Base-by-base conservation (phyloP, 768 basidiomycete species). In the Kockovaella imperatae region DNA sequence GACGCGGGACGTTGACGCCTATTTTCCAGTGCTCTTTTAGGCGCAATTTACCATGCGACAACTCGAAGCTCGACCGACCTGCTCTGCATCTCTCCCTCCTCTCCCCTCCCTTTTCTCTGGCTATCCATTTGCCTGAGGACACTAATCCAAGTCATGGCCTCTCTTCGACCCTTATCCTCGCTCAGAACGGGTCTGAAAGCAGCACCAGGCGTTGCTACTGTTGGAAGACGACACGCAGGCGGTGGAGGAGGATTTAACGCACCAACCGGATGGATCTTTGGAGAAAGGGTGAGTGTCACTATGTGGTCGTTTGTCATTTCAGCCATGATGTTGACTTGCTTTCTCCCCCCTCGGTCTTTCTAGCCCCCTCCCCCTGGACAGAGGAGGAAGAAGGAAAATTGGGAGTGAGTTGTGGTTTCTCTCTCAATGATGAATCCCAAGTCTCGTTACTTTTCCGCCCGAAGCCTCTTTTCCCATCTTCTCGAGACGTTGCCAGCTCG, bases 351-450 rank as follows among this genome's bases (percentile, higher is more conserved):
- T n/a, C n/a, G n/a, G n/a, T n/a, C n/a, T n/a, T n/a, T n/a, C n/a
- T 39, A 39, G 45, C 42, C 39, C 39, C 42, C 45, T 44, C 56
- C 50, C 31, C 53, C 58, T 39, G 60, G 60, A 23, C 45, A 58
- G 18, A 91, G 86, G 69, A 79, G 89, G 63, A 80, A 83, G 67
- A 84, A 83, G 69, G 87, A 91, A 69, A 79, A 83, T 20, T 95
- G 89, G 89, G 90, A 95, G 64, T 68, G 54, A 64, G 66, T 65
- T 3, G 5, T 45, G 15, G 17, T 21, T 35, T 21, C 10, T 23
- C 23, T 25, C 20, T 14, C n/a, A 31, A 45, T 4, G 15, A 5
- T 42, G 10, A 14, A 32, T 21, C 13, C 14, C 41, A 15, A 14
- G 28, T 4, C 14, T 20, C 25, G 28, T 24, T 10, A 23, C 20